Evolutionary conservation across 805 yeast genomes (phyloP).

Genomic region (Wickerhamomyces pijperi): DNA sequence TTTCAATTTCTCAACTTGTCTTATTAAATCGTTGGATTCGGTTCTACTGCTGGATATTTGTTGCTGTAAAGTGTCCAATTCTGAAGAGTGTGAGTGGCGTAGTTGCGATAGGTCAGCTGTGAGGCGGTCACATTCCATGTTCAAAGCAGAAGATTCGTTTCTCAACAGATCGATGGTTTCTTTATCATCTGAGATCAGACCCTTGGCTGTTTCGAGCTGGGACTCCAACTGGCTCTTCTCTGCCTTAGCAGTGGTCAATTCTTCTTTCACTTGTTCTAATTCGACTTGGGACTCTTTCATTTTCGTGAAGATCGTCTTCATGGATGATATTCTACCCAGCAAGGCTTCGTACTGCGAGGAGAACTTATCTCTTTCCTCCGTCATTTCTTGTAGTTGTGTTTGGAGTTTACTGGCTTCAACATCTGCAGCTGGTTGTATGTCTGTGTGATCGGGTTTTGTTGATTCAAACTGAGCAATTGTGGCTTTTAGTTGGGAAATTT

Average conservation of each 20-base stretch:
- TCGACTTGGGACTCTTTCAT: slow-evolving; percentile 64
- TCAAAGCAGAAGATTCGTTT: slow-evolving; percentile 33
- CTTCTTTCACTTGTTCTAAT: slow-evolving; percentile 31
- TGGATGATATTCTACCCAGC: slow-evolving; percentile 52
- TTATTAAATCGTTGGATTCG: neutral
- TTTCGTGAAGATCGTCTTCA: slow-evolving; percentile 62
- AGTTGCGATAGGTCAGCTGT: slow-evolving; percentile 26
- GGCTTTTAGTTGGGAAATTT: slow-evolving; percentile 3
- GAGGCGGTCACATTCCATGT: slow-evolving; percentile 43
- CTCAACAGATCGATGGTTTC: slow-evolving; percentile 24
- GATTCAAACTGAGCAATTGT: slow-evolving; percentile 7
- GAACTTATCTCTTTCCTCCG: slow-evolving; percentile 43
- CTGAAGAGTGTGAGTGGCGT: neutral
- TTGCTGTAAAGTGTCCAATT: slow-evolving; percentile 1
- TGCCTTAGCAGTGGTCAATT: neutral
- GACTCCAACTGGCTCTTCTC: slow-evolving; percentile 13
- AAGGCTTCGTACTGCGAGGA: slow-evolving; percentile 52
- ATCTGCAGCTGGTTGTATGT: neutral
- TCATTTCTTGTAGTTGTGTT: slow-evolving; percentile 23
- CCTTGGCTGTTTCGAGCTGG: too few species aligned
- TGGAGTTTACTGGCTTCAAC: slow-evolving; percentile 13
- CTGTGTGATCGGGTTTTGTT: slow-evolving; percentile 1
- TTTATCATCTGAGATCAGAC: slow-evolving; percentile 13
- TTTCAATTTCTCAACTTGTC: slow-evolving; percentile 20
- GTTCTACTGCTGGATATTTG: slow-evolving; percentile 1